phyloP scores from a whole-genome alignment of 73 alveolate species.

The Blepharisma japonicum region DNA sequence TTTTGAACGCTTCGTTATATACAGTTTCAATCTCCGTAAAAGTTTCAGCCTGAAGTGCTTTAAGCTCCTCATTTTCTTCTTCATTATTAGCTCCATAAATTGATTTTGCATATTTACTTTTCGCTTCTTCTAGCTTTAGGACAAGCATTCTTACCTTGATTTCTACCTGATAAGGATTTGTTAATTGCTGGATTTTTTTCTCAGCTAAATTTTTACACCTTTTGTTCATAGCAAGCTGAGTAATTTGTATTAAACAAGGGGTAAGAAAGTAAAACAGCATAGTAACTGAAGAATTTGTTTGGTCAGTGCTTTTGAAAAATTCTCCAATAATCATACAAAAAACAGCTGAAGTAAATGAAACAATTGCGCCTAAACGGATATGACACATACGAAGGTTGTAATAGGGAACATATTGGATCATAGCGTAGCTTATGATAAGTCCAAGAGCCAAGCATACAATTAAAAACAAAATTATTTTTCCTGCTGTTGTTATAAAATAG shows the following conservation, averaged over 20 bases:
- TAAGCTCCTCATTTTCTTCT: not conserved
- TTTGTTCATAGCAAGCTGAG: not conserved
- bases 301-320: constrained; percentile 4
- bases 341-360: constrained; percentile 2
- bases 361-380: not conserved
- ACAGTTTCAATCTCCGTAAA: not conserved
- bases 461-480: not conserved
- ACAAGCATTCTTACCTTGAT: constrained; percentile 10
- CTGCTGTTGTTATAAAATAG: not conserved
- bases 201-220: not conserved
- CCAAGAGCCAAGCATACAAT: not conserved
- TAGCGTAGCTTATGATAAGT: not conserved
- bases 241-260: not conserved
- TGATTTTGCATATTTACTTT: not conserved
- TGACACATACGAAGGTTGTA: not conserved
- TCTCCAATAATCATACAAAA: constrained; percentile 10
- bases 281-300: constrained; percentile 1
- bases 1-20: not conserved
- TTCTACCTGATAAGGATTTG: not conserved
- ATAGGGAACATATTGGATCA: not conserved
- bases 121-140: not conserved
- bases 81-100: constrained; percentile 3
- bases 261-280: constrained; percentile 5
- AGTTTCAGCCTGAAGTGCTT: not conserved
- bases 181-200: constrained; percentile 1